phyloP scores from a whole-genome alignment of 2,329 filamentous ascomycete genomes.

The Pseudogymnoascus sp. region DNA sequence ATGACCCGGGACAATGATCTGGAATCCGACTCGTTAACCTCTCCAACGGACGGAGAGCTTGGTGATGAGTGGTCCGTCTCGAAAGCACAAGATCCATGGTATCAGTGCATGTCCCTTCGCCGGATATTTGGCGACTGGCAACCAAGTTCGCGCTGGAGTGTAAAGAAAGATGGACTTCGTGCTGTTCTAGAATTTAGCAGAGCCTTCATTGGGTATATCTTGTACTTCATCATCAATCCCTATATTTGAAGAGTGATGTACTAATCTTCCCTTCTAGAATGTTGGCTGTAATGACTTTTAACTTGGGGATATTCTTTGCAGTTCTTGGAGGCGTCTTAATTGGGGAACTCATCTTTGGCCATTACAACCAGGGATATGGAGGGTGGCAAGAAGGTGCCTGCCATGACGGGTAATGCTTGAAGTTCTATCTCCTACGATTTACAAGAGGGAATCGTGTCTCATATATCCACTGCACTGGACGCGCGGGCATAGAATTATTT shows the following conservation, averaged over 20 bases:
- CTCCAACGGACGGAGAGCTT: not conserved
- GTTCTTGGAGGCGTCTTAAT: conserved; percentile 26
- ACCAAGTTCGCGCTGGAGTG: not conserved
- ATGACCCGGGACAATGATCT: not conserved
- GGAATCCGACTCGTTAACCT: not conserved
- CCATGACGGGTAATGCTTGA: not conserved
- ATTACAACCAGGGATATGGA: conserved; percentile 19
- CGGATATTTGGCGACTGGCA: not conserved
- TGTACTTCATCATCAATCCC: conserved; percentile 18
- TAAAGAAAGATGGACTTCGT: not conserved
- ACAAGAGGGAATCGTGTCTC: not conserved
- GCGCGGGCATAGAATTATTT: too few species aligned
- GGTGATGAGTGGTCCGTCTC: not conserved
- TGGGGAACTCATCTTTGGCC: conserved; percentile 25
- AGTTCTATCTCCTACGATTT: not conserved
- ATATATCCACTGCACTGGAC: too few species aligned
- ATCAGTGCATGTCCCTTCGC: not conserved
- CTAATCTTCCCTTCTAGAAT: conserved; percentile 19
- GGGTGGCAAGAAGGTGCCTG: not conserved
- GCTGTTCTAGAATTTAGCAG: conserved; percentile 19
- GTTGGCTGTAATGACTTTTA: conserved; percentile 29
- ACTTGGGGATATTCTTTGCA: conserved; percentile 26
- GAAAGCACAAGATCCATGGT: not conserved
- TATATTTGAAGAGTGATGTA: not conserved
- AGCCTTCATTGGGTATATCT: conserved; percentile 25